These are phyloP conservation scores for Penicillium cosmopolitanum DNA, from an alignment of 495 filamentous ascomycete genomes.

Conservation along the genomic window DNA sequence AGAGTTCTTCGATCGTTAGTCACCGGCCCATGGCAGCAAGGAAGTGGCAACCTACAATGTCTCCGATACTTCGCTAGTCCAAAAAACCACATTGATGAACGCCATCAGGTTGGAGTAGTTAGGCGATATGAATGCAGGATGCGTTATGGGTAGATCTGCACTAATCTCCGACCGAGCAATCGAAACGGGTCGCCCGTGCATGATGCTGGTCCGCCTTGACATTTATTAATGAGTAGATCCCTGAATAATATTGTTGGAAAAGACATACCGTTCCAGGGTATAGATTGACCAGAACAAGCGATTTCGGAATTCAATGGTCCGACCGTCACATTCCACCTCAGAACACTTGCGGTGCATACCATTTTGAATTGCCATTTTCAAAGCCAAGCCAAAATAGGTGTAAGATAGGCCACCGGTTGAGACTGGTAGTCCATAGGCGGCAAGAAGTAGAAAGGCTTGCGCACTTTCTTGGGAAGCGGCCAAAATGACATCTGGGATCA, in stretches of 20 bases:
- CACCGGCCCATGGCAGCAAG: background rate
- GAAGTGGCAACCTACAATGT: constrained; percentile 36
- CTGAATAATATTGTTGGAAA: background rate
- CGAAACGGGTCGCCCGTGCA: constrained; percentile 49
- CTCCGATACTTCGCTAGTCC: constrained; percentile 43
- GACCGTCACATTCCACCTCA: constrained; percentile 37
- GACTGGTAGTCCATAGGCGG: constrained; percentile 47
- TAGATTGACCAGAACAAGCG: constrained; percentile 53
- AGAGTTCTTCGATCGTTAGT: constrained; percentile 13
- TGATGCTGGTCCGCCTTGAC: constrained; percentile 37
- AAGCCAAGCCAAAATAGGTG: constrained; percentile 49
- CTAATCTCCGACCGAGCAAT: constrained; percentile 46
- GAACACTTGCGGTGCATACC: constrained; percentile 53
- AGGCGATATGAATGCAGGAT: constrained; percentile 34
- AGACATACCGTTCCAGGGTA: constrained; percentile 45
- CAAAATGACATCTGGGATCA: constrained; percentile 53
- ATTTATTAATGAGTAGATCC: background rate
- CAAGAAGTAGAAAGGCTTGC: constrained; percentile 51
- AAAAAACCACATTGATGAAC: constrained; percentile 43
- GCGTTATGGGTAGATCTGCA: constrained; percentile 44
- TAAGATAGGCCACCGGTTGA: constrained; percentile 51
- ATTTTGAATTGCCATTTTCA: constrained; percentile 55
- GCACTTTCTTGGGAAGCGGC: constrained; percentile 52
- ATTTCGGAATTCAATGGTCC: constrained; percentile 47
- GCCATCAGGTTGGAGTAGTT: constrained; percentile 47